These are phyloP conservation scores for Lachancea meyersii DNA, from an alignment of 805 yeast species.

Conservation along the genomic window DNA sequence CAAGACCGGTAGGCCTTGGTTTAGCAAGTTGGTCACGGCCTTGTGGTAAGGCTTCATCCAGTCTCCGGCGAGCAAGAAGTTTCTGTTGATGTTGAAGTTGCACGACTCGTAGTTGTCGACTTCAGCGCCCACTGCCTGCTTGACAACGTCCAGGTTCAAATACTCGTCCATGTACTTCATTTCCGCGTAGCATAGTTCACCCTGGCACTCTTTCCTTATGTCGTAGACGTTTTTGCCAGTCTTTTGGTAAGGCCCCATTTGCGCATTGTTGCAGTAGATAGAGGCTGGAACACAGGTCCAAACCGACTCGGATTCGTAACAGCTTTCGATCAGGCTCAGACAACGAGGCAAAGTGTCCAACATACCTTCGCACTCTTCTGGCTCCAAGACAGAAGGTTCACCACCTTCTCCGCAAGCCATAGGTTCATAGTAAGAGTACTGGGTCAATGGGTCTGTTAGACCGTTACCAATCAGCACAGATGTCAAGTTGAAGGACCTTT, in stretches of 20 bases:
- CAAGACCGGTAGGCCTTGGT: conserved; percentile 70
- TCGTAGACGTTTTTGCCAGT: conserved; percentile 93
- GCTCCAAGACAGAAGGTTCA: conserved; percentile 64
- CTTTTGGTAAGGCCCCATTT: conserved; percentile 72
- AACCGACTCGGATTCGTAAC: conserved; percentile 68
- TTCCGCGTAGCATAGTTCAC: conserved; percentile 72
- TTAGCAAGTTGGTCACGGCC: conserved; percentile 65
- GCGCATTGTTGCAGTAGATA: conserved; percentile 79
- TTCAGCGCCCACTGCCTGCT: conserved; percentile 83
- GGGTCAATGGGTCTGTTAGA: conserved; percentile 76
- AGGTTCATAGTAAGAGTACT: conserved; percentile 73
- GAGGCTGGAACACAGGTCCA: conserved; percentile 90
- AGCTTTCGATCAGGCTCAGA: conserved; percentile 61
- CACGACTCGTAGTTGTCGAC: conserved; percentile 72
- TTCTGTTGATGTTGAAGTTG: conserved; percentile 68
- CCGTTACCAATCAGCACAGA: conserved; percentile 90
- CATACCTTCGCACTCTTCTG: conserved; percentile 74
- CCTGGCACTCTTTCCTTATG: conserved; percentile 74
- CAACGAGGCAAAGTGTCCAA: conserved; percentile 69
- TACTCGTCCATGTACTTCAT: conserved; percentile 69
- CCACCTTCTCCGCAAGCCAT: conserved; percentile 97
- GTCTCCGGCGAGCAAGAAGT: conserved; percentile 83
- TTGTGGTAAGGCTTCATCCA: conserved; percentile 86
- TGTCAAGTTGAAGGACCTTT: conserved; percentile 55
- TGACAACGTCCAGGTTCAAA: conserved; percentile 71